These are phyloP conservation scores for Lobosporangium transversale DNA, from an alignment of 192 early-diverging fungal genomes.

Conservation along the genomic window DNA sequence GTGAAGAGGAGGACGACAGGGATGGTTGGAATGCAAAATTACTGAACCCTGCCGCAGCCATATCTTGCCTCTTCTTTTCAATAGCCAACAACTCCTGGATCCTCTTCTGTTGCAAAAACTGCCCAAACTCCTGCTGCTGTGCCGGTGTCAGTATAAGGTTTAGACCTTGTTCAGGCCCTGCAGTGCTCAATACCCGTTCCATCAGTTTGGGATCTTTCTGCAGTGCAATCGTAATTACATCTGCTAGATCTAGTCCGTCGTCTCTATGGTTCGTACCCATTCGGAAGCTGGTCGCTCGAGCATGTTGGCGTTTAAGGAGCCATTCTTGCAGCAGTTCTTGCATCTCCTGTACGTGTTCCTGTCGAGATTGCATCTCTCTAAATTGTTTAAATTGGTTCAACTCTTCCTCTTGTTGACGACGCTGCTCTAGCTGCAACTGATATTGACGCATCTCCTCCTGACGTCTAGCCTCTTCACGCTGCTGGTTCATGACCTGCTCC, in stretches of 20 bases:
- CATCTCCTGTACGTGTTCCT: slow-evolving; percentile 28
- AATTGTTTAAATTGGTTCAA: slow-evolving; percentile 20
- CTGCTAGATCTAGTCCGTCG: slow-evolving; percentile 36
- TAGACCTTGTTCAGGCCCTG: slow-evolving; percentile 17
- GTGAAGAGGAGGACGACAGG: slow-evolving; percentile 1
- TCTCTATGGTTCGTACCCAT: slow-evolving; percentile 9
- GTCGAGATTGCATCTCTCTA: slow-evolving; percentile 17
- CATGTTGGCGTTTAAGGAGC: slow-evolving; percentile 30
- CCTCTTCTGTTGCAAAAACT: slow-evolving; percentile 29
- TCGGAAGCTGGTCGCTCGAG: slow-evolving; percentile 7
- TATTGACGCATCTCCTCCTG: slow-evolving; percentile 44
- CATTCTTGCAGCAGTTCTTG: slow-evolving; percentile 41
- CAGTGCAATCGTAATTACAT: slow-evolving; percentile 44
- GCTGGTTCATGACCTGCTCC: slow-evolving; percentile 24
- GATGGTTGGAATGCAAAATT: not conserved
- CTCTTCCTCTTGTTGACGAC: slow-evolving; percentile 31
- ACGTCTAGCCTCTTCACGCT: slow-evolving; percentile 23
- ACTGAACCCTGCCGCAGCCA: slow-evolving; percentile 25
- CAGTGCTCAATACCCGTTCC: slow-evolving; percentile 28
- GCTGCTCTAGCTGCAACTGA: slow-evolving; percentile 33
- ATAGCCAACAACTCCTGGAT: slow-evolving; percentile 22
- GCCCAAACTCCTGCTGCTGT: slow-evolving; percentile 28
- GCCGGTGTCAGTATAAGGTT: slow-evolving; percentile 21
- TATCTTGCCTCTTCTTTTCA: slow-evolving; percentile 35
- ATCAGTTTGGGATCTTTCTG: slow-evolving; percentile 42